Evolutionary conservation across 306 rosid genomes (phyloP).

Genomic region (Carpinus fangiana): DNA sequence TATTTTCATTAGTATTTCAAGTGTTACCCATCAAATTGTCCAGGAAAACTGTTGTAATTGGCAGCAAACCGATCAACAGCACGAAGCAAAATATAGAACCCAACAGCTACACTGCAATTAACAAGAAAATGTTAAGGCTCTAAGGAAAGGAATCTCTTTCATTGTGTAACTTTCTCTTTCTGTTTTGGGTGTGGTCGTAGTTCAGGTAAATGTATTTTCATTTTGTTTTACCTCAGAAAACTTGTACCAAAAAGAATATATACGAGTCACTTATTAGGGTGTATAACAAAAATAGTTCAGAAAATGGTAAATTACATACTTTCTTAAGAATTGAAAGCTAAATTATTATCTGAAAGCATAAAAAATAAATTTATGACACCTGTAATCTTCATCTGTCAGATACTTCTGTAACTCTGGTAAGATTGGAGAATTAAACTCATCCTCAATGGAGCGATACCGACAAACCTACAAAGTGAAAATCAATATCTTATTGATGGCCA

Average conservation of each 20-base stretch:
- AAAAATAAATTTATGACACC: conserved; percentile 45
- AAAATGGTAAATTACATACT: not conserved
- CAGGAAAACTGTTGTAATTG: conserved; percentile 91
- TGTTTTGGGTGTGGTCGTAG: not conserved
- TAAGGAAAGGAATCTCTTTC: conserved; percentile 21
- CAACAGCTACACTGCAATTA: conserved; percentile 66
- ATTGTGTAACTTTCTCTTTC: not conserved
- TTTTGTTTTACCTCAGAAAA: not conserved
- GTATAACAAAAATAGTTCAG: not conserved
- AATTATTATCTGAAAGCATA: conserved; percentile 19
- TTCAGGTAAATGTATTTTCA: not conserved
- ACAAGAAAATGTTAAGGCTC: conserved; percentile 30
- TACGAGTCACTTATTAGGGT: not conserved
- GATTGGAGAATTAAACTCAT: conserved; percentile 81
- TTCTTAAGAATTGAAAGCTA: not conserved
- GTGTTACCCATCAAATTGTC: conserved; percentile 82
- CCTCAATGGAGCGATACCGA: conserved; percentile 75
- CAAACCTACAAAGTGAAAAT: conserved; percentile 68
- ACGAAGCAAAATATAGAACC: conserved; percentile 87
- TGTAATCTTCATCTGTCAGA: conserved; percentile 90
- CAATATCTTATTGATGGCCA: conserved; percentile 22
- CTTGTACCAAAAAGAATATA: not conserved
- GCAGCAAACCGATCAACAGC: conserved; percentile 96
- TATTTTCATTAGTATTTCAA: conserved; percentile 15
- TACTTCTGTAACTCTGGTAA: conserved; percentile 74